Evolutionary conservation across 345 rosid species (phyloP).

Genomic region (Gynandropsis gynandra): DNA sequence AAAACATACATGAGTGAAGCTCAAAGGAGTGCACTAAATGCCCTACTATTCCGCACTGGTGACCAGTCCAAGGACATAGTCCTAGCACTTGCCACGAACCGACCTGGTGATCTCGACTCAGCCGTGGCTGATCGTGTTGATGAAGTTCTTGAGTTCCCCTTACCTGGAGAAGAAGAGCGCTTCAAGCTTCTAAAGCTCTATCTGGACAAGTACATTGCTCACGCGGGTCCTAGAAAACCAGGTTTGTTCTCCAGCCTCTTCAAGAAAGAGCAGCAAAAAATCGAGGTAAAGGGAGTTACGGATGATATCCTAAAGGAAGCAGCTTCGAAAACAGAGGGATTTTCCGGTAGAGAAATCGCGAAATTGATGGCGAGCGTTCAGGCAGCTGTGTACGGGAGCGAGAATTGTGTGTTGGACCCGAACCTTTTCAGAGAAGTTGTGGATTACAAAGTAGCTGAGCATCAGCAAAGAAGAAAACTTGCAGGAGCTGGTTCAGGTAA

Average conservation of each 20-base stretch:
- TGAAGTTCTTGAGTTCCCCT: conserved; percentile 84
- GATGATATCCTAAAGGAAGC: conserved; percentile 79
- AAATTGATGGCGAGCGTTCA: conserved; percentile 91
- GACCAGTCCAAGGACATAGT: conserved; percentile 96
- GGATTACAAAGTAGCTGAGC: conserved; percentile 90
- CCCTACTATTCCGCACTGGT: conserved; percentile 88
- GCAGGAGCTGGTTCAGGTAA: conserved; percentile 29
- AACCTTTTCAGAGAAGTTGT: conserved; percentile 77
- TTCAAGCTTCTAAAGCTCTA: conserved; percentile 81
- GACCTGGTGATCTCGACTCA: conserved; percentile 97
- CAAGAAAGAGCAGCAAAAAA: conserved; percentile 51
- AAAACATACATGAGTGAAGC: conserved; percentile 98
- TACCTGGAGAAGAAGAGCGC: conserved; percentile 80
- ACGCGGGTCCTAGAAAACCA: conserved; percentile 52
- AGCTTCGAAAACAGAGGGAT: conserved; percentile 75
- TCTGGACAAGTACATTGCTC: conserved; percentile 73
- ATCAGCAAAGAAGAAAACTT: conserved; percentile 75
- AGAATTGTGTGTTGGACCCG: conserved; percentile 64
- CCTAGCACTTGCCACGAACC: conserved; percentile 90
- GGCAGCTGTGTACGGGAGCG: conserved; percentile 90
- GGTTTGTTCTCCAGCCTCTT: conserved; percentile 46
- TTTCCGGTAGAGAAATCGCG: conserved; percentile 88
- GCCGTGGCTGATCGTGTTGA: conserved; percentile 91
- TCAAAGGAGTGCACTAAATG: conserved; percentile 91
- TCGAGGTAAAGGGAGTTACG: conserved; percentile 66